These are phyloP conservation scores for Neopestalotiopsis rosae DNA, from an alignment of 2,329 filamentous ascomycete species.

Conservation along the genomic window DNA sequence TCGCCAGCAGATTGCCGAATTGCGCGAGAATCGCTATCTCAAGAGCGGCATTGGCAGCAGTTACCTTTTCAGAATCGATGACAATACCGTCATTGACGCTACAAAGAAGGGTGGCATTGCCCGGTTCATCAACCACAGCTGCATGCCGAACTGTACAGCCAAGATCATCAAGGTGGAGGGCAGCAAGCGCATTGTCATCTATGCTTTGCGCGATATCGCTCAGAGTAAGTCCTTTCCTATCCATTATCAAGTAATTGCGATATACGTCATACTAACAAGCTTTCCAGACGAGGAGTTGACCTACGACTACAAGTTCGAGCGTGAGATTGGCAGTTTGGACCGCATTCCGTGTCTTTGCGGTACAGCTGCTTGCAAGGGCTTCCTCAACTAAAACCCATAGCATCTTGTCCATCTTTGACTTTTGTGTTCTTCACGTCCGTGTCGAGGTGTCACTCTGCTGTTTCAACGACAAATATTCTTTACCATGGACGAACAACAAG, in stretches of 20 bases:
- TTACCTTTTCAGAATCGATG: conserved; percentile 97
- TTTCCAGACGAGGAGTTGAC: conserved; percentile 92
- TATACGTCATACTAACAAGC: conserved; percentile 30
- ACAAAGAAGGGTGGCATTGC: conserved; percentile 99
- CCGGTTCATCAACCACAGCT: conserved; percentile 98
- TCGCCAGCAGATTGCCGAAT: conserved; percentile 94
- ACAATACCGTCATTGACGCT: conserved; percentile 96
- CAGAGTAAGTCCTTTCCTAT: conserved; percentile 71
- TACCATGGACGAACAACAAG: conserved; percentile 5
- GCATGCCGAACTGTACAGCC: conserved; percentile 96
- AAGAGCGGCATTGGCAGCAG: conserved; percentile 97
- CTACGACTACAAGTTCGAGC: conserved; percentile 99
- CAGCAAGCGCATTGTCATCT: conserved; percentile 98
- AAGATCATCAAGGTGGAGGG: conserved; percentile 99
- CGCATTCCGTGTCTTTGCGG: conserved; percentile 97
- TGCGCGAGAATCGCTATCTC: conserved; percentile 89
- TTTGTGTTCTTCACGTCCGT: not conserved
- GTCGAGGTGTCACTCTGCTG: not conserved
- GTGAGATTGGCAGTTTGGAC: conserved; percentile 92
- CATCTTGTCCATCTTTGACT: not conserved
- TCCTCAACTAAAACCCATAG: conserved; percentile 77
- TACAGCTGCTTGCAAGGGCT: conserved; percentile 95
- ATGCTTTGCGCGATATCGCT: conserved; percentile 92
- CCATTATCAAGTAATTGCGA: conserved; percentile 19
- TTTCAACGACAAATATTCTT: not conserved